These are phyloP conservation scores for Nemania bipapillata DNA, from an alignment of 2,329 filamentous ascomycete genomes.

Conservation along the genomic window DNA sequence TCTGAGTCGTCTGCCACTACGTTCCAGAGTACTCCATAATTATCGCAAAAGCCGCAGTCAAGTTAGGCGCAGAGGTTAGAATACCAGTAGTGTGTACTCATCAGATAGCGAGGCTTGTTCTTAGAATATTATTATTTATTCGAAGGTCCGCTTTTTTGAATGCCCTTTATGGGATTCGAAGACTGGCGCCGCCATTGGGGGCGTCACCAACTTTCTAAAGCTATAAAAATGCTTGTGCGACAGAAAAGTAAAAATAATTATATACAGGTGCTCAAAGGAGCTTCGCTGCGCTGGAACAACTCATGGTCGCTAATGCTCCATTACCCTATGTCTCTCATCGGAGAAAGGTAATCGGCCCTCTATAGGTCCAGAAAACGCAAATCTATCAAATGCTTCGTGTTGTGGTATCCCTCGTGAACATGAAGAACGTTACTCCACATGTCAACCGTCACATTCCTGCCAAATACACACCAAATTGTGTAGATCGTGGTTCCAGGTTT, in stretches of 20 bases:
- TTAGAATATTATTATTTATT: slow-evolving; percentile 31
- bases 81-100: too few relatives aligned
- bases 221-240: slow-evolving; percentile 34
- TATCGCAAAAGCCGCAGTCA: too few relatives aligned
- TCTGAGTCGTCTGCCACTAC: too few relatives aligned
- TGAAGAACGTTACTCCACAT: slow-evolving; percentile 41
- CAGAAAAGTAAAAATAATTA: slow-evolving; percentile 43
- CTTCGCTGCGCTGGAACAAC: slow-evolving; percentile 30
- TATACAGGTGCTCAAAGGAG: slow-evolving; percentile 48
- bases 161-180: slow-evolving; percentile 6
- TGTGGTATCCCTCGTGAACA: slow-evolving; percentile 48
- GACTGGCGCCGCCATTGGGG: not conserved
- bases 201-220: slow-evolving; percentile 22
- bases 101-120: not conserved
- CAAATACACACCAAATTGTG: slow-evolving; percentile 34
- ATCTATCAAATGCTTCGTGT: slow-evolving; percentile 48
- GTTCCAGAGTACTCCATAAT: too few relatives aligned
- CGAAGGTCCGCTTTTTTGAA: slow-evolving; percentile 18
- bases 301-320: slow-evolving; percentile 23
- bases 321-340: slow-evolving; percentile 8
- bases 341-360: slow-evolving; percentile 15
- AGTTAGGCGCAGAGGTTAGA: too few relatives aligned
- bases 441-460: slow-evolving; percentile 32
- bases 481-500: slow-evolving; percentile 37
- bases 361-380: slow-evolving; percentile 32